Conservation (phyloP, 176 grass and related monocot genomes). For the Phyllostachys edulis region DNA sequence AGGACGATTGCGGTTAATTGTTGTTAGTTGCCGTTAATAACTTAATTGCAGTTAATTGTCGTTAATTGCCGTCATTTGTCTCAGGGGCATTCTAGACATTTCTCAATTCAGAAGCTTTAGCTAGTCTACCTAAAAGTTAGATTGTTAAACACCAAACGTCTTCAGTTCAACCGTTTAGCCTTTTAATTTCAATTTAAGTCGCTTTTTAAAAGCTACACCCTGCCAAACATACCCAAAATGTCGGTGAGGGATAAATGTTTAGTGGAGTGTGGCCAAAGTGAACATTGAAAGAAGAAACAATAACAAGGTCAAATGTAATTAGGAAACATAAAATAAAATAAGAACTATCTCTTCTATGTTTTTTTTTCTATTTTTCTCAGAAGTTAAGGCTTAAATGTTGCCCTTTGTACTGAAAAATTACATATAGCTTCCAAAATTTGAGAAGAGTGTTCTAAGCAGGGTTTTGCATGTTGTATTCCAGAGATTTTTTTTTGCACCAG, state of each 20-base stretch:
- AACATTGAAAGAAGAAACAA: not conserved
- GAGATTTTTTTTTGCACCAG: not conserved
- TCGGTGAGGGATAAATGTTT: not conserved
- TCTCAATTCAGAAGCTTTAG: no score
- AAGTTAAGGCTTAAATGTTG: not conserved
- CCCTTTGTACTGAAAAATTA: not conserved
- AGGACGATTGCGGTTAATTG: no score
- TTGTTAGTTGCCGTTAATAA: no score
- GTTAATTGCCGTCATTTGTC: no score
- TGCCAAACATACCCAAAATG: not conserved
- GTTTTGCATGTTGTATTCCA: not conserved
- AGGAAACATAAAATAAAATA: conserved; percentile 8
- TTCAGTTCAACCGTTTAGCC: no score
- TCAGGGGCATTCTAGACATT: no score
- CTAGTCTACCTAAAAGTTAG: no score
- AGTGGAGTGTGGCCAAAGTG: not conserved
- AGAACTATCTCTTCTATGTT: not conserved
- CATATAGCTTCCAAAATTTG: not conserved
- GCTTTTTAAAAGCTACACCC: no score
- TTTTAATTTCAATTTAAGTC: no score
- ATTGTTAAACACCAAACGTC: no score
- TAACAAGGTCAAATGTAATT: not conserved
- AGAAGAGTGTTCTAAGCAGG: not conserved
- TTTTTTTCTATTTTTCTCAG: not conserved
- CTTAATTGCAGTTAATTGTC: no score